phyloP scores from a whole-genome alignment of 306 rosid species.

The Sechiopsis laciniata region DNA sequence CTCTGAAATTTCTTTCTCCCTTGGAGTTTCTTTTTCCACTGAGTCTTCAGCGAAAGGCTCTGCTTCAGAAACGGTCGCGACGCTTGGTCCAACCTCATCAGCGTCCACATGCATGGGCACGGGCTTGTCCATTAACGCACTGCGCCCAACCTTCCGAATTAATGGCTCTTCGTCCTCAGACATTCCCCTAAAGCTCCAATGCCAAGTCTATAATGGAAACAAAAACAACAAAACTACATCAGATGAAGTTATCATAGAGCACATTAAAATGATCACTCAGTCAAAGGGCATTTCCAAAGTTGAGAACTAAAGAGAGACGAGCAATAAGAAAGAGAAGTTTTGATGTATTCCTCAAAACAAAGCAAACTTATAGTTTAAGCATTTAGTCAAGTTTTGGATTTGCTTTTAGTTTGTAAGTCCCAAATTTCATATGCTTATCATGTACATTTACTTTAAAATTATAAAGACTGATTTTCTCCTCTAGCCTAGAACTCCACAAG shows the following conservation, averaged over 20 bases:
- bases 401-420: neutral
- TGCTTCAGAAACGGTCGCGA: too few relatives aligned
- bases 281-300: neutral
- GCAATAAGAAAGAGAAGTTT: neutral
- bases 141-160: too few relatives aligned
- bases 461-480: neutral
- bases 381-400: neutral
- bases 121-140: too few relatives aligned
- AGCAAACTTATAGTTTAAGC: neutral
- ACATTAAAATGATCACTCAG: conserved; percentile 18
- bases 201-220: conserved; percentile 69
- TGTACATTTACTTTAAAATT: neutral
- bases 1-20: too few relatives aligned
- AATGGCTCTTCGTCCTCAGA: too few relatives aligned
- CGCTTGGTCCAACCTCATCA: too few relatives aligned
- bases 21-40: too few relatives aligned
- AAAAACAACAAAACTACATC: conserved; percentile 31
- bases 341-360: neutral
- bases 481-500: neutral
- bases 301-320: neutral
- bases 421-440: neutral
- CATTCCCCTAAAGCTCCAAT: conserved; percentile 65
- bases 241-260: neutral
- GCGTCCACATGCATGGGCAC: too few relatives aligned
- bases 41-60: too few relatives aligned